Evolutionary conservation across 2,329 filamentous ascomycete species (phyloP).

Genomic region (Fusarium sp.): DNA sequence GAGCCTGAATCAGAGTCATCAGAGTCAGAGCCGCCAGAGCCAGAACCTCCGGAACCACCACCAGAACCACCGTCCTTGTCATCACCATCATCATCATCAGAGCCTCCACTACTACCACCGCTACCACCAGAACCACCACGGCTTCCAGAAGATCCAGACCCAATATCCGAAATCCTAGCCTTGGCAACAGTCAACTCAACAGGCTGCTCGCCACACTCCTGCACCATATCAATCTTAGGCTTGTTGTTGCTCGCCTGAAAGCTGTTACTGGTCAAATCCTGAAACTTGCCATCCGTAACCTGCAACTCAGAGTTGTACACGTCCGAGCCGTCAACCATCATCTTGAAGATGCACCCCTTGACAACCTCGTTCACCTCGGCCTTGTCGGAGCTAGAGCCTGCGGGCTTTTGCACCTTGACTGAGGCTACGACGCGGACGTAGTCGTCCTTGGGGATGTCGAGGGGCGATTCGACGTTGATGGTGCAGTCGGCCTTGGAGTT

Average conservation of each 20-base stretch:
- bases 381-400: not conserved
- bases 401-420: slow-evolving; percentile 3
- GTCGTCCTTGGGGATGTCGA: not conserved
- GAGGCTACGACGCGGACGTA: slow-evolving; percentile 7
- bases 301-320: slow-evolving; percentile 7
- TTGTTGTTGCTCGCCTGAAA: not conserved
- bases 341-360: slow-evolving; percentile 7
- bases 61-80: not conserved
- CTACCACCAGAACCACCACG: not conserved
- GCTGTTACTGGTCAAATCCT: not conserved
- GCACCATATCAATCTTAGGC: slow-evolving; percentile 11
- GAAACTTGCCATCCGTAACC: not conserved
- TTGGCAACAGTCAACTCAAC: slow-evolving; percentile 7
- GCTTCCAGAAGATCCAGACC: not conserved
- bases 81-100: not conserved
- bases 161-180: not conserved
- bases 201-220: slow-evolving; percentile 17
- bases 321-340: slow-evolving; percentile 5
- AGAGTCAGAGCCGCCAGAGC: not conserved
- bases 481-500: slow-evolving; percentile 16
- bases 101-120: not conserved
- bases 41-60: not conserved
- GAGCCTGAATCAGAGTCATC: not conserved
- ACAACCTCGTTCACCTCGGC: not conserved
- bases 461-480: slow-evolving; percentile 4